A percentile compares a stretch with the other conserved stretches of the same genome.
Evolutionary conservation across 192 early-diverging fungal species (phyloP).

Genomic region (Rhizophlyctis rosea): DNA sequence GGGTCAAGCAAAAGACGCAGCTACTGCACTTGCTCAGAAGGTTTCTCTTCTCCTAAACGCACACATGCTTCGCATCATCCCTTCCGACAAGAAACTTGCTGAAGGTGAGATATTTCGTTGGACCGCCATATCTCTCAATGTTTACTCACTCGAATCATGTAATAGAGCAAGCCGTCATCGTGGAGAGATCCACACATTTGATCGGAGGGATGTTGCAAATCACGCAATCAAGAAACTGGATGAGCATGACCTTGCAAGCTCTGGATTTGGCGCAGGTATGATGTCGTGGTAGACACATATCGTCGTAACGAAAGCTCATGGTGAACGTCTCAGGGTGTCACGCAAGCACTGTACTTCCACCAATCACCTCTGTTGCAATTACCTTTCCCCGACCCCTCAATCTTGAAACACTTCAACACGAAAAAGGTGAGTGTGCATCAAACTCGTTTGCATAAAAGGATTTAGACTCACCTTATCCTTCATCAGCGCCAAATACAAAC

Average conservation of each 20-base stretch:
- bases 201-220: conserved; percentile 88
- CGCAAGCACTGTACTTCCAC: conserved; percentile 80
- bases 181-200: conserved; percentile 70
- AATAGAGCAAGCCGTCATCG: conserved; percentile 58
- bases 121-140: not conserved
- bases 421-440: conserved; percentile 48
- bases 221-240: conserved; percentile 81
- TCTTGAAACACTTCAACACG: conserved; percentile 59
- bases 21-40: conserved; percentile 45
- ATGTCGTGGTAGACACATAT: conserved; percentile 1
- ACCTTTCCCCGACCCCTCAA: conserved; percentile 69
- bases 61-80: conserved; percentile 73
- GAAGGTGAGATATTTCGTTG: conserved; percentile 8
- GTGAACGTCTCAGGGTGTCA: conserved; percentile 53
- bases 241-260: conserved; percentile 58
- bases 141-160: not conserved
- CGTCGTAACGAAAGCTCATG: not conserved
- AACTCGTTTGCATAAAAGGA: not conserved
- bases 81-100: conserved; percentile 49
- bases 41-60: conserved; percentile 70
- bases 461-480: not conserved
- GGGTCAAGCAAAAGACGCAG: conserved; percentile 26
- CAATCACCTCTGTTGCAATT: conserved; percentile 83
- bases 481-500: conserved; percentile 53
- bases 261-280: conserved; percentile 81